phyloP scores from a whole-genome alignment of 2,329 filamentous ascomycete species.

The Westerdykella aurantiaca region DNA sequence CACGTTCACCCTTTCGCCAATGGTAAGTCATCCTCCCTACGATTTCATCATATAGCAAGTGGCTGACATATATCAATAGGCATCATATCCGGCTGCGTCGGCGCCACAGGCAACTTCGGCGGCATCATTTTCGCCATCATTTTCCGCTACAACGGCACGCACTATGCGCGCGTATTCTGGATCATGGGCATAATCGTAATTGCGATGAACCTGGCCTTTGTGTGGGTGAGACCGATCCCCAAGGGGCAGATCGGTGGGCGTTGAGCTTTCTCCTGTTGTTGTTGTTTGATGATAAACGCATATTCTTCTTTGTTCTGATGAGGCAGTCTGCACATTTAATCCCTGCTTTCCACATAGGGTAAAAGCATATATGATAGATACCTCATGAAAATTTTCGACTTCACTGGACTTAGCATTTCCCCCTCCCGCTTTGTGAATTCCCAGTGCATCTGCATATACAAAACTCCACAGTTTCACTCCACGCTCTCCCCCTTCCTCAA shows the following conservation, averaged over 20 bases:
- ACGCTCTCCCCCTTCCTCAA: constrained; percentile 6
- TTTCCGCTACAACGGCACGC: constrained; percentile 66
- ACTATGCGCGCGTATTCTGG: constrained; percentile 70
- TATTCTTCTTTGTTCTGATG: no score
- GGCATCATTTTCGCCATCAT: constrained; percentile 79
- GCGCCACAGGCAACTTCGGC: constrained; percentile 76
- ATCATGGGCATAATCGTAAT: constrained; percentile 75
- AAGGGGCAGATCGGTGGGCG: constrained; percentile 49
- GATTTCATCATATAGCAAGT: neutral
- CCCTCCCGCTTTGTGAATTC: no score
- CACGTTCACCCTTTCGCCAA: constrained; percentile 82
- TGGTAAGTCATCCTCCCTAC: constrained; percentile 43
- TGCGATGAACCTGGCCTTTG: constrained; percentile 59
- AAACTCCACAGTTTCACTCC: no score
- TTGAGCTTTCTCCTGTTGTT: no score
- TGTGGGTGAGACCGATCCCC: constrained; percentile 57
- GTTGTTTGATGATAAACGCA: no score
- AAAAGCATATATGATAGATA: no score
- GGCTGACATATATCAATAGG: constrained; percentile 26
- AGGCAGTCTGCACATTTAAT: no score
- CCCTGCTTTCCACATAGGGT: no score
- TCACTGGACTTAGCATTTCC: no score
- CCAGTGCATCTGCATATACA: no score
- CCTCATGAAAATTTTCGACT: no score
- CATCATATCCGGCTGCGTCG: constrained; percentile 68